phyloP scores from a whole-genome alignment of 108 stramenopile genomes.

The Poteriospumella lacustris region DNA sequence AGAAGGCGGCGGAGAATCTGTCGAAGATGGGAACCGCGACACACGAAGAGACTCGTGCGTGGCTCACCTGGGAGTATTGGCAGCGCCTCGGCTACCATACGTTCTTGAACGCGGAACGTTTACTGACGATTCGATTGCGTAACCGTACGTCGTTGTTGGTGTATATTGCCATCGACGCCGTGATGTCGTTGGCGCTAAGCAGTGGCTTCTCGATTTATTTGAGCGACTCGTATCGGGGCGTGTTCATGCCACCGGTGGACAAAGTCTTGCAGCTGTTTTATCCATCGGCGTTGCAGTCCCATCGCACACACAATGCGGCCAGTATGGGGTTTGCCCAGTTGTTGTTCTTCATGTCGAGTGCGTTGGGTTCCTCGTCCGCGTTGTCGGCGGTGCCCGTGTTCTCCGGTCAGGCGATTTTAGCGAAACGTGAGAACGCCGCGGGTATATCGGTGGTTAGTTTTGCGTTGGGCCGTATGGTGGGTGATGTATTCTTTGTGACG shows the following conservation, averaged over 20 bases:
- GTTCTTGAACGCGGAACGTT: not conserved
- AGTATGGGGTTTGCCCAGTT: not conserved
- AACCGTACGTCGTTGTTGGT: not conserved
- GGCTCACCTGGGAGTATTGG: too few relatives aligned
- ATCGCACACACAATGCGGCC: not conserved
- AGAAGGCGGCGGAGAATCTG: not conserved
- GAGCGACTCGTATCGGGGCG: not conserved
- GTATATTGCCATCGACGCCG: not conserved
- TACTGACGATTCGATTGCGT: not conserved
- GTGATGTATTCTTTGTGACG: not conserved
- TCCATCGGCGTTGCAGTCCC: not conserved
- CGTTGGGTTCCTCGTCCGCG: not conserved
- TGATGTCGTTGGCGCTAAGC: not conserved
- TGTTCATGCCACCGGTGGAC: not conserved
- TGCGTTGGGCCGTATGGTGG: not conserved
- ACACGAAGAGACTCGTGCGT: too few relatives aligned
- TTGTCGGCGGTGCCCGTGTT: not conserved
- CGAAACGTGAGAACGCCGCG: not conserved
- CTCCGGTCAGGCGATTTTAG: not conserved
- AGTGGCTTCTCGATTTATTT: not conserved
- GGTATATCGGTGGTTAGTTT: not conserved
- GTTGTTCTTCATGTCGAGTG: conserved; percentile 3
- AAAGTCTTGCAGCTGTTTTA: not conserved
- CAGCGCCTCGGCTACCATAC: too few relatives aligned
- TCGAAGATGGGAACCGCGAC: too few relatives aligned